Conservation (phyloP, 139 green algal species). For the Tetraselmis chui region DNA sequence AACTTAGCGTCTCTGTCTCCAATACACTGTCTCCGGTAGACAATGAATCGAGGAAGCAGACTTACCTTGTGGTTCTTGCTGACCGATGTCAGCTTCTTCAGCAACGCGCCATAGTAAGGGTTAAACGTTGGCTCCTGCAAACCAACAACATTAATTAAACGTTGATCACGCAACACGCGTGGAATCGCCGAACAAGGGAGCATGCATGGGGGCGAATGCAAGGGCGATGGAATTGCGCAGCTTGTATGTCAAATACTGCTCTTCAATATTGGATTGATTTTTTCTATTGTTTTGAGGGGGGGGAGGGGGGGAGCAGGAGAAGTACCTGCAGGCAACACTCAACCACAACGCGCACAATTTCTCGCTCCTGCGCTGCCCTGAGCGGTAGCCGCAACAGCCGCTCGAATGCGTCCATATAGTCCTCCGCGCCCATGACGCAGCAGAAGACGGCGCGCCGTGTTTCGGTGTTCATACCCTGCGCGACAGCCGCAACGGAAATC, state of each 20-base stretch:
- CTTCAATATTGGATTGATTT: too few relatives aligned
- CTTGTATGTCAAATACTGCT: too few relatives aligned
- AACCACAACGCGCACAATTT: constrained; percentile 65
- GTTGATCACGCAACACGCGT: too few relatives aligned
- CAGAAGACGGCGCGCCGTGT: constrained; percentile 56
- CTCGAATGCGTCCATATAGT: constrained; percentile 67
- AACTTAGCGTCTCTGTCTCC: too few relatives aligned
- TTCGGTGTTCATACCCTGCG: constrained; percentile 61
- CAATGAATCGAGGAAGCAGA: too few relatives aligned
- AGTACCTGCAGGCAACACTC: constrained; percentile 61
- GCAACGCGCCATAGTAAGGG: constrained; percentile 69
- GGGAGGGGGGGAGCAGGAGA: too few relatives aligned
- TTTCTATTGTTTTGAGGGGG: too few relatives aligned
- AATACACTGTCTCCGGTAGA: too few relatives aligned
- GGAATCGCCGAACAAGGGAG: too few relatives aligned
- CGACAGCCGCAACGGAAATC: constrained; percentile 30
- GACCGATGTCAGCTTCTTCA: constrained; percentile 39
- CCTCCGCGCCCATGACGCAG: constrained; percentile 68
- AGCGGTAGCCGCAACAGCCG: constrained; percentile 65
- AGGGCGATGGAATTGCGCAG: too few relatives aligned
- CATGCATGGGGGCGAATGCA: too few relatives aligned
- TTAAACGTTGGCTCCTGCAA: constrained; percentile 64
- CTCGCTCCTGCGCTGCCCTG: constrained; percentile 71
- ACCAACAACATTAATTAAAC: too few relatives aligned
- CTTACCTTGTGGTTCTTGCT: constrained; percentile 53